Conservation (phyloP, 768 basidiomycete species). For the Ramaria sp. region DNA sequence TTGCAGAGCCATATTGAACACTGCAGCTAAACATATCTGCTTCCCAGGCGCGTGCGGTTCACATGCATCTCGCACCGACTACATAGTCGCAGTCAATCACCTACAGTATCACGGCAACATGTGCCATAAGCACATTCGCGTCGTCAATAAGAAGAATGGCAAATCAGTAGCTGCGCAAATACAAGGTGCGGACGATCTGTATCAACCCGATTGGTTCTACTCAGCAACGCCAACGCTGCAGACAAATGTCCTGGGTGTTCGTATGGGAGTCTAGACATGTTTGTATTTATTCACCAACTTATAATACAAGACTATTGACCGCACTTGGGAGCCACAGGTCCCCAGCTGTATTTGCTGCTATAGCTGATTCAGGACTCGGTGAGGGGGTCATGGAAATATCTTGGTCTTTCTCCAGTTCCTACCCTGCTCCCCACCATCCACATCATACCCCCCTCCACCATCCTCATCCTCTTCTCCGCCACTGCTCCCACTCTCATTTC, state of each 20-base stretch:
- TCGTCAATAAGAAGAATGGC: not conserved
- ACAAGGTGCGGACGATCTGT: not conserved
- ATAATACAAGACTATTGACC: not conserved
- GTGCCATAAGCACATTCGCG: not conserved
- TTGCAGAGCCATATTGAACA: not conserved
- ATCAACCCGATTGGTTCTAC: not conserved
- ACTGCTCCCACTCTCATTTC: not conserved
- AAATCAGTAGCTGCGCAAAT: not conserved
- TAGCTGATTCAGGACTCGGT: conserved; percentile 1
- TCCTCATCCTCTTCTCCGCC: not conserved
- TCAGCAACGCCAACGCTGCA: not conserved
- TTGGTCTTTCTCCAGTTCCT: conserved; percentile 1
- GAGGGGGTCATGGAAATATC: not conserved
- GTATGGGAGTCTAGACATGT: conserved; percentile 7
- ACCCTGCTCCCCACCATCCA: not conserved
- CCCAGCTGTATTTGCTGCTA: not conserved
- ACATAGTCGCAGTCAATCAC: conserved; percentile 2
- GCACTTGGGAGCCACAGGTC: not conserved
- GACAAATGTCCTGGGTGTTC: not conserved
- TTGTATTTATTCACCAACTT: not conserved
- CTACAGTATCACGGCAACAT: not conserved
- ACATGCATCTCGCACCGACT: not conserved
- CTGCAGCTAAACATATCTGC: not conserved
- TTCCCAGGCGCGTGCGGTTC: conserved; percentile 4
- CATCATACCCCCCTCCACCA: not conserved